Evolutionary conservation across 805 yeast species (phyloP).

Genomic region (Starmerella etchellsii): DNA sequence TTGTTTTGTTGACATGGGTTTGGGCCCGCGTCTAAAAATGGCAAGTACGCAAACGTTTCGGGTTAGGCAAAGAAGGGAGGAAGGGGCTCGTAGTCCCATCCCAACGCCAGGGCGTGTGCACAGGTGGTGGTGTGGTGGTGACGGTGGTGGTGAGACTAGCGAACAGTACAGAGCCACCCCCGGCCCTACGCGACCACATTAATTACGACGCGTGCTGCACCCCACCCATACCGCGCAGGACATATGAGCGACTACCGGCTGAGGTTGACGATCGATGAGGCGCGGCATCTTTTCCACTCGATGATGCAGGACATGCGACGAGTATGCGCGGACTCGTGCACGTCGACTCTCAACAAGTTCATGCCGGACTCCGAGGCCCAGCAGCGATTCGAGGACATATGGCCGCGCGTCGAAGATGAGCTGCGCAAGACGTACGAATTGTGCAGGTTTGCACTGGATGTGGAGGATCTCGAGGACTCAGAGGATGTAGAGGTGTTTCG

Average conservation of each 20-base stretch:
- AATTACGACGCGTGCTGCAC: too few species aligned
- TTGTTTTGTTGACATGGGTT: constrained; percentile 3
- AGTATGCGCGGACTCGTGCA: constrained; percentile 31
- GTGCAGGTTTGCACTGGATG: constrained; percentile 41
- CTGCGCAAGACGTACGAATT: constrained; percentile 44
- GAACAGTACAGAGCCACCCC: too few species aligned
- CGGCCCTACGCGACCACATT: too few species aligned
- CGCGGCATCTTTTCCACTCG: constrained; percentile 11
- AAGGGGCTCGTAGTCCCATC: too few species aligned
- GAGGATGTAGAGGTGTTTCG: constrained; percentile 14
- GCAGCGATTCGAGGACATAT: constrained; percentile 28
- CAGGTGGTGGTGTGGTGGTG: too few species aligned
- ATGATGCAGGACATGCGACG: constrained; percentile 4
- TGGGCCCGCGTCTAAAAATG: too few species aligned
- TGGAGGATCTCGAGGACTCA: constrained; percentile 37
- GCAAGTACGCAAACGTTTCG: too few species aligned
- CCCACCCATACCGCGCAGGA: too few species aligned
- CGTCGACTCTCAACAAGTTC: constrained; percentile 17
- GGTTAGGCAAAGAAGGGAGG: too few species aligned
- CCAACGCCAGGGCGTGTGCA: too few species aligned
- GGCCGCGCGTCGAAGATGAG: constrained; percentile 15
- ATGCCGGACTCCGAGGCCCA: constrained; percentile 23
- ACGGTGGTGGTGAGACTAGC: too few species aligned
- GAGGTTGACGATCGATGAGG: constrained; percentile 8
- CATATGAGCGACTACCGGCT: constrained; percentile 5